These are phyloP conservation scores for Cutaneotrichosporon sp. DNA, from an alignment of 1,284 basidiomycete species.

Conservation along the genomic window DNA sequence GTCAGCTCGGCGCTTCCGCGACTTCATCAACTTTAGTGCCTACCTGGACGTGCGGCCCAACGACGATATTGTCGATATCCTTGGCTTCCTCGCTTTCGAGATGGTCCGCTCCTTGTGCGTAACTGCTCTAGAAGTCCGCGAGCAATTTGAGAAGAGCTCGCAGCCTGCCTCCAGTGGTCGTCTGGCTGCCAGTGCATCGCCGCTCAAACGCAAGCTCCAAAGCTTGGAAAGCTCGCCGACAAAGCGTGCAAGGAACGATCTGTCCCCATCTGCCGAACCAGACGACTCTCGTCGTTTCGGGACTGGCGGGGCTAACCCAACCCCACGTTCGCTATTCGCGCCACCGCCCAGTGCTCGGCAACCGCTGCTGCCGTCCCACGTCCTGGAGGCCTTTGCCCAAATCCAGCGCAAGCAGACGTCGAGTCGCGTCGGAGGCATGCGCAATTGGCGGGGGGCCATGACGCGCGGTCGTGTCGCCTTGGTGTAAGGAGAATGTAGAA, in stretches of 20 bases:
- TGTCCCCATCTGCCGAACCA: background rate
- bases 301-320: background rate
- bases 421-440: conserved; percentile 74
- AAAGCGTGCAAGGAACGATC: conserved; percentile 57
- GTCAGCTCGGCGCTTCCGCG: conserved; percentile 86
- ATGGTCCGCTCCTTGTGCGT: conserved; percentile 91
- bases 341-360: conserved; percentile 75
- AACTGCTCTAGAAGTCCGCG: conserved; percentile 70
- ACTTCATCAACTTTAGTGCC: conserved; percentile 87
- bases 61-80: conserved; percentile 94
- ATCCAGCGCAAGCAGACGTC: conserved; percentile 83
- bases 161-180: conserved; percentile 16
- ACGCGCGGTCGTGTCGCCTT: conserved; percentile 74
- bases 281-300: conserved; percentile 2
- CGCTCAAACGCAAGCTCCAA: conserved; percentile 30
- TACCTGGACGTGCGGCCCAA: conserved; percentile 87
- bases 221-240: conserved; percentile 50
- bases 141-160: conserved; percentile 34
- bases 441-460: conserved; percentile 80
- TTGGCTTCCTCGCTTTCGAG: conserved; percentile 95
- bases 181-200: conserved; percentile 17
- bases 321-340: conserved; percentile 66
- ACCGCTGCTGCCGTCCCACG: conserved; percentile 74
- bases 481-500: conserved; percentile 58
- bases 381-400: conserved; percentile 80